Evolutionary conservation across 371 early-diverging fungal species (phyloP).

Genomic region (Choanephora cucurbitarum): DNA sequence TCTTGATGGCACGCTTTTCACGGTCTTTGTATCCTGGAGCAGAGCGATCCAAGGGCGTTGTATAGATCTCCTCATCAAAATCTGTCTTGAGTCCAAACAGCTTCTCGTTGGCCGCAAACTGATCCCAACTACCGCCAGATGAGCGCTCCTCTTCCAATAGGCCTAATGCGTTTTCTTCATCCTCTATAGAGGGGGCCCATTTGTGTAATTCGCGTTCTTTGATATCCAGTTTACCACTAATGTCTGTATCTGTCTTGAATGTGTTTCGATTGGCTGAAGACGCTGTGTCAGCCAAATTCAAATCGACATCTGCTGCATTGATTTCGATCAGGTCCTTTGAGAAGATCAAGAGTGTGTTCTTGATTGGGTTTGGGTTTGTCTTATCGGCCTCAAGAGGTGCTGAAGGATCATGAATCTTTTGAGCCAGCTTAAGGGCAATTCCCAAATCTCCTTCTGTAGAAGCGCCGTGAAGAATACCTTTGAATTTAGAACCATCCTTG

Average conservation of each 20-base stretch:
- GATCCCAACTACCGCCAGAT: conserved; percentile 84
- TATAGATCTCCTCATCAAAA: conserved; percentile 96
- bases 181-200: conserved; percentile 76
- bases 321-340: conserved; percentile 75
- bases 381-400: conserved; percentile 37
- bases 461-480: conserved; percentile 80
- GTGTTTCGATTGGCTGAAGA: conserved; percentile 47
- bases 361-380: conserved; percentile 49
- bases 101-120: conserved; percentile 96
- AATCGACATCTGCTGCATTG: conserved; percentile 57
- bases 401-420: conserved; percentile 39
- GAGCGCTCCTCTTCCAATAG: conserved; percentile 36
- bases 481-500: conserved; percentile 67
- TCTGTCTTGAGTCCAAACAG: conserved; percentile 95
- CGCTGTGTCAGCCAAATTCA: conserved; percentile 44
- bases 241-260: conserved; percentile 91
- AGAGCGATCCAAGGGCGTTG: conserved; percentile 88
- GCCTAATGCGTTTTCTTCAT: conserved; percentile 35
- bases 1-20: conserved; percentile 83
- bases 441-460: conserved; percentile 76
- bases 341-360: conserved; percentile 61
- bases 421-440: conserved; percentile 72
- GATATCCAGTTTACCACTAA: conserved; percentile 69
- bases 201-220: conserved; percentile 82
- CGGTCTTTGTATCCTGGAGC: conserved; percentile 86